Evolutionary conservation across 2,329 filamentous ascomycete genomes (phyloP).

Genomic region (Colletotrichum horii): DNA sequence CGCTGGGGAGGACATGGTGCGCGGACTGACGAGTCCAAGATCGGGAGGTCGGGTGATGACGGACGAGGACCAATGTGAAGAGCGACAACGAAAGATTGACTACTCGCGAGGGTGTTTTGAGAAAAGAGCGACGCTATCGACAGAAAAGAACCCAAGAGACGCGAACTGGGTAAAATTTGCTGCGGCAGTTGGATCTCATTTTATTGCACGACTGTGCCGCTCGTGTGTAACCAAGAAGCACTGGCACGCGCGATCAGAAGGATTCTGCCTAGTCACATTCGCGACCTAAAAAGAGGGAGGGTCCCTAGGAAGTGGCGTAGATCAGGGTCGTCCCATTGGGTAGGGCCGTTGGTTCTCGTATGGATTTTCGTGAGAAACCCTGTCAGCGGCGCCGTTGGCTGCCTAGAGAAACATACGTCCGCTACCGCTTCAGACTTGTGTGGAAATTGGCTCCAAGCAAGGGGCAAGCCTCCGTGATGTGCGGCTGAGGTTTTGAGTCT

Average conservation of each 20-base stretch:
- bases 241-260: background rate
- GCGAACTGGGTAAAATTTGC: background rate
- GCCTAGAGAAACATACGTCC: background rate
- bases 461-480: background rate
- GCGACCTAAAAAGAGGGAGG: background rate
- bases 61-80: background rate
- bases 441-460: background rate
- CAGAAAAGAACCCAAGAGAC: background rate
- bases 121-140: background rate
- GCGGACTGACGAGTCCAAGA: background rate
- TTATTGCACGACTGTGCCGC: conserved; percentile 10
- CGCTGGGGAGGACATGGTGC: background rate
- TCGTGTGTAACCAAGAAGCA: background rate
- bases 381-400: conserved; percentile 1
- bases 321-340: conserved; percentile 4
- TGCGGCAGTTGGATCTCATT: conserved; percentile 4
- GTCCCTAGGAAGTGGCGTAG: background rate
- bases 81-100: background rate
- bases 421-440: background rate
- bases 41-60: background rate
- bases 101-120: background rate
- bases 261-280: background rate
- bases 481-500: background rate
- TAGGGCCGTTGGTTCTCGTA: background rate
- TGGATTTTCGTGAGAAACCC: background rate